Conservation (phyloP, 441 rosid genomes). For the Gossypium davidsonii region DNA sequence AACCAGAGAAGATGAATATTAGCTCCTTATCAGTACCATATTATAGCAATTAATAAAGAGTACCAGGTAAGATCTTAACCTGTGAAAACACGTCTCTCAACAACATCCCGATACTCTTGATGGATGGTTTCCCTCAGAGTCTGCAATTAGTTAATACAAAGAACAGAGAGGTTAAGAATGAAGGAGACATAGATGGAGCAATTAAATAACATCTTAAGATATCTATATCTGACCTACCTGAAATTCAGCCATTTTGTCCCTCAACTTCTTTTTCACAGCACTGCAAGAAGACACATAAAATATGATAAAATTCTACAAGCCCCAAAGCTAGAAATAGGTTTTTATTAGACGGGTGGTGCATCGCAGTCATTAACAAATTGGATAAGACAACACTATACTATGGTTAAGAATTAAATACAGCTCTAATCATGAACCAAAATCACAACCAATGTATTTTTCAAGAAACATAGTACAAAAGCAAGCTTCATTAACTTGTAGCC, state of each 20-base stretch:
- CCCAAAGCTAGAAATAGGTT: not conserved
- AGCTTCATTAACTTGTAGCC: not conserved
- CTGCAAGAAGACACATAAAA: constrained; percentile 34
- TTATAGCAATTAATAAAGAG: constrained; percentile 4
- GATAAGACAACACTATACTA: not conserved
- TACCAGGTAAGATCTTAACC: constrained; percentile 39
- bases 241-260: constrained; percentile 90
- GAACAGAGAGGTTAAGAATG: not conserved
- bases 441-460: not conserved
- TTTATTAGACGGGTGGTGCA: not conserved
- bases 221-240: constrained; percentile 45
- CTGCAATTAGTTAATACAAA: constrained; percentile 32
- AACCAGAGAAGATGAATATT: constrained; percentile 25
- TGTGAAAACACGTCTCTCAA: constrained; percentile 96
- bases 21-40: constrained; percentile 14
- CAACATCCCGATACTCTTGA: constrained; percentile 93
- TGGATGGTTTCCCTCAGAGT: constrained; percentile 78
- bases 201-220: not conserved
- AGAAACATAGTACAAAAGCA: not conserved
- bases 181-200: not conserved
- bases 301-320: not conserved
- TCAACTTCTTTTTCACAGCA: constrained; percentile 80
- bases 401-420: not conserved
- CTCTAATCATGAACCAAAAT: not conserved
- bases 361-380: not conserved